Evolutionary conservation across 371 early-diverging fungal species (phyloP).

Genomic region (Quaeritorhiza haematococci): DNA sequence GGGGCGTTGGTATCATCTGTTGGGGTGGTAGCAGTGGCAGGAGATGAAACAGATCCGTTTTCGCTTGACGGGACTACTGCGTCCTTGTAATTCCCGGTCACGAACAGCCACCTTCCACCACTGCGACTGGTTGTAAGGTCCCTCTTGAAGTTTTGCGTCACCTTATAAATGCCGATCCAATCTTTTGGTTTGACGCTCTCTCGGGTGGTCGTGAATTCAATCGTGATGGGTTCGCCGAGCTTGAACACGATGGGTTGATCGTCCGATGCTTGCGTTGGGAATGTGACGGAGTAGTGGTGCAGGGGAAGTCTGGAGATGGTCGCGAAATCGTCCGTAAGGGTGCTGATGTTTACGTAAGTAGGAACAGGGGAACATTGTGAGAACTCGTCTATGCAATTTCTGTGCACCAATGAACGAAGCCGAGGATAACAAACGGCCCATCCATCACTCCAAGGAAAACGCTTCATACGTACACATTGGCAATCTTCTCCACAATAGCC

Average conservation of each 20-base stretch:
- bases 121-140: conserved; percentile 71
- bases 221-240: conserved; percentile 67
- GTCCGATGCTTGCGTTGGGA: conserved; percentile 14
- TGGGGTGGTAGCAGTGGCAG: too few species aligned
- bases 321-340: neutral
- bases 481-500: conserved; percentile 29
- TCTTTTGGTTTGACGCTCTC: conserved; percentile 64
- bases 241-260: conserved; percentile 5
- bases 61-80: too few species aligned
- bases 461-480: conserved; percentile 22
- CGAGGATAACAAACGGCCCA: too few species aligned
- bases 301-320: conserved; percentile 14
- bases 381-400: too few species aligned
- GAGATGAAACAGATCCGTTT: too few species aligned
- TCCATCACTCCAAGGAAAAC: too few species aligned
- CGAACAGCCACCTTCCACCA: conserved; percentile 59
- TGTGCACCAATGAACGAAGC: too few species aligned
- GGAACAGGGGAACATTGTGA: too few species aligned
- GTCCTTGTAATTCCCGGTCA: conserved; percentile 20
- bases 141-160: conserved; percentile 63
- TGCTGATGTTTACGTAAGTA: too few species aligned
- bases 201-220: conserved; percentile 69
- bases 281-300: conserved; percentile 25
- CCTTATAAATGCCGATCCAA: conserved; percentile 90
- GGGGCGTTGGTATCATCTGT: too few species aligned